phyloP scores from a whole-genome alignment of 257 asterid genomes.

The Nicotiana benthamiana region DNA sequence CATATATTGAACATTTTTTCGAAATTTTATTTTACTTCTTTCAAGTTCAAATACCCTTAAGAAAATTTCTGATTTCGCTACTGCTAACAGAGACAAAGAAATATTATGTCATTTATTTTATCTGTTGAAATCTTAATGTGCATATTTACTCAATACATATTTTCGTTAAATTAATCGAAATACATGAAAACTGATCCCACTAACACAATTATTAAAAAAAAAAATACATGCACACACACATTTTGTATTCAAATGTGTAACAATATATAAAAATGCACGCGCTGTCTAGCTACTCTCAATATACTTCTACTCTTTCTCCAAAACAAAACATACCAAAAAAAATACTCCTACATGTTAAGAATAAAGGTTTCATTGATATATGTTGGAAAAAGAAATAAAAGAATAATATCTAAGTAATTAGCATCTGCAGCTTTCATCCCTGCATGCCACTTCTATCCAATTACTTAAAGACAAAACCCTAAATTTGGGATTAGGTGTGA shows the following conservation, averaged over 20 bases:
- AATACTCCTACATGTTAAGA: neutral
- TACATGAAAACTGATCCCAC: neutral
- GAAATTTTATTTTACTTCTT: too few relatives aligned
- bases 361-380: neutral
- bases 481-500: constrained; percentile 11
- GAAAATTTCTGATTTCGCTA: too few relatives aligned
- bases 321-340: constrained; percentile 6
- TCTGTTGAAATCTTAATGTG: too few relatives aligned
- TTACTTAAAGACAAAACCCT: constrained; percentile 23
- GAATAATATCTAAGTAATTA: neutral
- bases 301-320: constrained; percentile 1
- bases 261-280: constrained; percentile 4
- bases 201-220: neutral
- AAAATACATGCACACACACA: neutral
- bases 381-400: neutral
- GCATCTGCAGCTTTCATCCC: constrained; percentile 26
- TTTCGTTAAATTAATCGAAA: too few relatives aligned
- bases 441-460: constrained; percentile 37
- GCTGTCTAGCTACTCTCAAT: constrained; percentile 5
- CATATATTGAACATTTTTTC: too few relatives aligned
- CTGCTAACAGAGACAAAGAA: too few relatives aligned
- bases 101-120: too few relatives aligned
- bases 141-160: too few relatives aligned
- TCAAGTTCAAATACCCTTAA: too few relatives aligned
- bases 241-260: neutral